phyloP scores from a whole-genome alignment of 75 land plant genomes.

The Cunninghamia lanceolata region DNA sequence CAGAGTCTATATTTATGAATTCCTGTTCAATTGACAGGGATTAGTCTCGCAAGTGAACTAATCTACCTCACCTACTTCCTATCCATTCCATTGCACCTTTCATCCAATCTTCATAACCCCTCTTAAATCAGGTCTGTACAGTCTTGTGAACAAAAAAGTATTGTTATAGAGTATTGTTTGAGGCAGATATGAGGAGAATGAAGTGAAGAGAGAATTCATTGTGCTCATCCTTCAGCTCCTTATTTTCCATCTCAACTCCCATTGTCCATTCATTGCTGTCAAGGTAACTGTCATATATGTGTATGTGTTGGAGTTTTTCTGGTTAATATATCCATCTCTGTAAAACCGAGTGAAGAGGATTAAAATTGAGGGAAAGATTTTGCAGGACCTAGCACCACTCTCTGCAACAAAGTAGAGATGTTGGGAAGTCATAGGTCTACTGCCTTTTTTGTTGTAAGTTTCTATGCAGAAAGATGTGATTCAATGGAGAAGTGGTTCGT shows the following conservation, averaged over 20 bases:
- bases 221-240: conserved; percentile 78
- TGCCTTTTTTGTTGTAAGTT: not conserved
- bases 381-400: not conserved
- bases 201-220: conserved; percentile 58
- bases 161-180: conserved; percentile 13
- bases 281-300: not conserved
- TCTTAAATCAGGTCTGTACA: conserved; percentile 1
- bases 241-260: not conserved
- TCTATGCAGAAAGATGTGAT: not conserved
- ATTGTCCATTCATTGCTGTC: not conserved
- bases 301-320: not conserved
- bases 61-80: not conserved
- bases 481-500: not conserved
- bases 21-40: not conserved
- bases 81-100: not conserved
- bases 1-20: not conserved
- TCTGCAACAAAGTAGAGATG: not conserved
- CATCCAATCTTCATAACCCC: not conserved
- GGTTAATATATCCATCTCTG: not conserved
- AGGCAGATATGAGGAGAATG: conserved; percentile 39
- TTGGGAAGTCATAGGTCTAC: not conserved
- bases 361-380: conserved; percentile 1
- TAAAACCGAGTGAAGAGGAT: conserved; percentile 1
- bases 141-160: not conserved
- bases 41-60: not conserved